Evolutionary conservation across 306 rosid genomes (phyloP).

Genomic region (Medicago ruthenica): DNA sequence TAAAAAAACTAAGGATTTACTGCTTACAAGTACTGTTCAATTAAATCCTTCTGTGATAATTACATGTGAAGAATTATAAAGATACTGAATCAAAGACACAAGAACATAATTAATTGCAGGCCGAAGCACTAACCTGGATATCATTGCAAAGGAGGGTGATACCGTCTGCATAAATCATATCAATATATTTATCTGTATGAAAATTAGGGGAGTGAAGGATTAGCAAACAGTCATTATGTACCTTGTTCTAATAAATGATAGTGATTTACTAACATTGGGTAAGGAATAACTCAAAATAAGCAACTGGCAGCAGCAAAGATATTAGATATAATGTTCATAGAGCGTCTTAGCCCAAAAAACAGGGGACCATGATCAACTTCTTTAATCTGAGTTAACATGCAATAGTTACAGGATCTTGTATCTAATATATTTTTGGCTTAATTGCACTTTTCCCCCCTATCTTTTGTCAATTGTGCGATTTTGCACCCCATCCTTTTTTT

Average conservation of each 20-base stretch:
- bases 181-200: constrained; percentile 71
- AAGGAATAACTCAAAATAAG: constrained; percentile 25
- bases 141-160: constrained; percentile 92
- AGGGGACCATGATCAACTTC: background rate
- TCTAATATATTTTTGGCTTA: constrained; percentile 1
- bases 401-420: constrained; percentile 14
- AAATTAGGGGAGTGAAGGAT: constrained; percentile 30
- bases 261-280: constrained; percentile 1
- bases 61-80: constrained; percentile 1
- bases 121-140: constrained; percentile 70
- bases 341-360: background rate
- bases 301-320: background rate
- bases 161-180: constrained; percentile 94
- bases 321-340: background rate
- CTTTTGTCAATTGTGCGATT: too few species aligned
- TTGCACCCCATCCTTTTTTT: too few species aligned
- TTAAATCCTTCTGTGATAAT: constrained; percentile 1
- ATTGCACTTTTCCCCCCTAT: too few species aligned
- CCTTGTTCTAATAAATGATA: constrained; percentile 25
- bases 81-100: background rate
- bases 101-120: constrained; percentile 32
- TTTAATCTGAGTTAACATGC: constrained; percentile 14
- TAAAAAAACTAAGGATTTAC: background rate
- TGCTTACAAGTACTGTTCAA: constrained; percentile 5
- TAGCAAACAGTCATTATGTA: constrained; percentile 41